Percentiles rank a stretch among this genome's conserved stretches.
Evolutionary conservation across 1,284 basidiomycete species (phyloP).

Genomic region (Ustilago nuda): DNA sequence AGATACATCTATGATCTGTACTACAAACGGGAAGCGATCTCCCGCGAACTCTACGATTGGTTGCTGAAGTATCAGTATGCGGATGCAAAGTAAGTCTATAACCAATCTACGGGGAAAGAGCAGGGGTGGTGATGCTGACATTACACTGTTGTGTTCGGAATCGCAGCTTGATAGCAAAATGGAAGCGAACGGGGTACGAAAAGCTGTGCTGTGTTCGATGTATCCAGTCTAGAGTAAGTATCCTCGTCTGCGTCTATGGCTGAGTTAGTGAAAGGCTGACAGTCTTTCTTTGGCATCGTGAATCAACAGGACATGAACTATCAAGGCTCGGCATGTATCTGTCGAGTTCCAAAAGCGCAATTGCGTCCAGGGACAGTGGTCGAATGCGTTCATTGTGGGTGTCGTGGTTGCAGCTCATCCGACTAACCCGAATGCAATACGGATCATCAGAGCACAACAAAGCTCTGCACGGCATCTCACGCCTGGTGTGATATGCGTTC

Average conservation of each 20-base stretch:
- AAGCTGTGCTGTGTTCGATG: slow-evolving; percentile 97
- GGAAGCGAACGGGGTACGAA: slow-evolving; percentile 99
- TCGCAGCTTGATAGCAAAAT: slow-evolving; percentile 92
- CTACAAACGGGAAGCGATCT: slow-evolving; percentile 97
- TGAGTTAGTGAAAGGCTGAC: background rate
- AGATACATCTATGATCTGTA: slow-evolving; percentile 98
- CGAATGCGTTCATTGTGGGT: slow-evolving; percentile 91
- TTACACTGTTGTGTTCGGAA: background rate
- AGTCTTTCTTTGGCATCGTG: background rate
- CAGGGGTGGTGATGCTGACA: background rate
- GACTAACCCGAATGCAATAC: slow-evolving; percentile 33
- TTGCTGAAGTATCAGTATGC: slow-evolving; percentile 96
- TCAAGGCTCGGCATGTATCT: slow-evolving; percentile 98
- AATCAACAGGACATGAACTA: slow-evolving; percentile 89
- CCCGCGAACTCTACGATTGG: slow-evolving; percentile 96
- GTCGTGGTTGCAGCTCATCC: slow-evolving; percentile 60
- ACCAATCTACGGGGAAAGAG: background rate
- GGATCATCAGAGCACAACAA: background rate
- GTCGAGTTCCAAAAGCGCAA: slow-evolving; percentile 93
- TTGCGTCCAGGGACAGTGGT: slow-evolving; percentile 92
- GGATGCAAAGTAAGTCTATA: slow-evolving; percentile 83
- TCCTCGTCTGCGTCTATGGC: background rate
- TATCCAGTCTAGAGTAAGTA: slow-evolving; percentile 87
- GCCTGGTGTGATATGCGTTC: no score
- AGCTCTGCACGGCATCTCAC: no score